phyloP scores from a whole-genome alignment of 192 early-diverging fungal species.

The Umbelopsis sp. region DNA sequence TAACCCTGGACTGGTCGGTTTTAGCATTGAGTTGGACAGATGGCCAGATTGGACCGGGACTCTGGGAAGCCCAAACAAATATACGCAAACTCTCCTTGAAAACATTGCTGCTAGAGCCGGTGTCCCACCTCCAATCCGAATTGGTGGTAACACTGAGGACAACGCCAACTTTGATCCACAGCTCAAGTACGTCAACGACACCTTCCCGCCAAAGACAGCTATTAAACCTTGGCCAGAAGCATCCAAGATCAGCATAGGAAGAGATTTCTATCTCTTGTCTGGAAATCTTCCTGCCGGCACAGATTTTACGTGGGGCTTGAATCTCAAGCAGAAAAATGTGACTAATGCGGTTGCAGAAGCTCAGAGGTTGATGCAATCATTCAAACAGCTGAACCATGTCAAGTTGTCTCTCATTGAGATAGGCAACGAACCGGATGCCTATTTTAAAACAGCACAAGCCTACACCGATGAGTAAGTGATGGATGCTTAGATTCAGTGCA shows the following conservation, averaged over 20 bases:
- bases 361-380: neutral
- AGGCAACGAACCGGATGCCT: neutral
- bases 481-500: too few species aligned
- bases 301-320: neutral
- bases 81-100: neutral
- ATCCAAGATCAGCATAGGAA: neutral
- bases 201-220: neutral
- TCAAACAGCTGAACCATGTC: neutral
- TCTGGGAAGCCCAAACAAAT: neutral
- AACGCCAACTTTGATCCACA: neutral
- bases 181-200: neutral
- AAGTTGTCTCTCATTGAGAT: neutral
- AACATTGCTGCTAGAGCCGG: neutral
- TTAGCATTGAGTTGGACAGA: neutral
- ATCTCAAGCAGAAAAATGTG: neutral
- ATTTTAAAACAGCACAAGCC: neutral
- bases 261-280: neutral
- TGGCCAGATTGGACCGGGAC: neutral
- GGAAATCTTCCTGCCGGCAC: neutral
- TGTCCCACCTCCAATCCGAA: neutral
- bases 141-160: neutral
- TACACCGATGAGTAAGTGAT: slow-evolving; percentile 8
- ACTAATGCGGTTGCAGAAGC: neutral
- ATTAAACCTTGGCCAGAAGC: neutral
- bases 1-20: neutral